A percentile compares a stretch with the other conserved stretches of the same genome.
Conservation (phyloP, 176 grass and related monocot species). For the Ampelocalamus luodianensis region DNA sequence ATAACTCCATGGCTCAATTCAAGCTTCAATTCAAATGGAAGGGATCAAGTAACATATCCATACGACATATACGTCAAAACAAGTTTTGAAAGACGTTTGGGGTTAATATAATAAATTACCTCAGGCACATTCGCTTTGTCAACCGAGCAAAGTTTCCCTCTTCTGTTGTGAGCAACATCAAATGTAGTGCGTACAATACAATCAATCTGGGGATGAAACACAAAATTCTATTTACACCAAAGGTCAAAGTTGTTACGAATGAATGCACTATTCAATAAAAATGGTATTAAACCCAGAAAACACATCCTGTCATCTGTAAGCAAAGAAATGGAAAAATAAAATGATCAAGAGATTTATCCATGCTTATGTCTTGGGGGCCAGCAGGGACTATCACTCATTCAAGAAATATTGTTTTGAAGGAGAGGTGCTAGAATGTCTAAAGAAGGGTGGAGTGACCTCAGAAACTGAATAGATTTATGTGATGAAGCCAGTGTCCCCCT, state of each 20-base stretch:
- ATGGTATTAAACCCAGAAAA: slow-evolving; percentile 20
- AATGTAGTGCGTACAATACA: slow-evolving; percentile 80
- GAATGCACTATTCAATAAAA: slow-evolving; percentile 11
- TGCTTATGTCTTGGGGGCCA: background rate
- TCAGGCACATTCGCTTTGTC: slow-evolving; percentile 96
- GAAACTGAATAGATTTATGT: slow-evolving; percentile 82
- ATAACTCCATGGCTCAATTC: background rate
- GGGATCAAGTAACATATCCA: slow-evolving; percentile 1
- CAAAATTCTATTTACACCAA: slow-evolving; percentile 1
- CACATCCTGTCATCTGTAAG: background rate
- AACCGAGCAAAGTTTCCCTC: slow-evolving; percentile 77
- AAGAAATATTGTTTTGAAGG: background rate
- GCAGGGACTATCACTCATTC: background rate
- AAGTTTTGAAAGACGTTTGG: background rate
- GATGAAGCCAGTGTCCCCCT: slow-evolving; percentile 87
- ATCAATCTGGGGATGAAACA: slow-evolving; percentile 60
- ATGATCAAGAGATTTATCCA: background rate
- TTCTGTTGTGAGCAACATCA: slow-evolving; percentile 84
- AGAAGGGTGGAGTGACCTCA: slow-evolving; percentile 55
- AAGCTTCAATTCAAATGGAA: slow-evolving; percentile 10
- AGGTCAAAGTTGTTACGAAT: slow-evolving; percentile 21
- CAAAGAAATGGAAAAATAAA: background rate
- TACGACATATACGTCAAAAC: slow-evolving; percentile 5
- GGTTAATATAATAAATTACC: slow-evolving; percentile 50
- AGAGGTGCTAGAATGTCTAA: background rate